These are phyloP conservation scores for Xylariaceae sp. DNA, from an alignment of 2,329 filamentous ascomycete genomes.

Conservation along the genomic window DNA sequence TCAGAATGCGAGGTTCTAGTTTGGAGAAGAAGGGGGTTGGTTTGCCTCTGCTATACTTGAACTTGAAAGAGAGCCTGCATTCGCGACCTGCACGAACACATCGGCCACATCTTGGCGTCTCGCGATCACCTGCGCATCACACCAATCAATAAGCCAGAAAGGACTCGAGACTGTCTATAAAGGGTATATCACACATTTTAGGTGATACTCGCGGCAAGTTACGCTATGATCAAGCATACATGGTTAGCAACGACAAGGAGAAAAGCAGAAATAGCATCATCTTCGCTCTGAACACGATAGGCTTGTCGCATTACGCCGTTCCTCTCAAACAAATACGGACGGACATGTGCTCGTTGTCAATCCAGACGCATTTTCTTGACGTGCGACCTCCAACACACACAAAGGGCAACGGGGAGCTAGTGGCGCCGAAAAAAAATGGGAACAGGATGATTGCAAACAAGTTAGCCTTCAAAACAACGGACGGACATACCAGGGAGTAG, in stretches of 20 bases:
- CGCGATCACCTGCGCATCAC: slow-evolving; percentile 37
- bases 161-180: neutral
- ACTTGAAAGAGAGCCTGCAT: slow-evolving; percentile 33
- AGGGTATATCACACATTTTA: slow-evolving; percentile 38
- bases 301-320: too few species aligned
- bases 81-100: slow-evolving; percentile 32
- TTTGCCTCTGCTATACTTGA: slow-evolving; percentile 32
- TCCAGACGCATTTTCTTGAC: too few species aligned
- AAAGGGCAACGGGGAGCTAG: too few species aligned
- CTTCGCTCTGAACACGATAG: too few species aligned
- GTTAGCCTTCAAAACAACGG: neutral
- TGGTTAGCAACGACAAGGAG: slow-evolving; percentile 13
- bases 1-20: slow-evolving; percentile 2
- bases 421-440: too few species aligned
- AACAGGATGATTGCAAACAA: neutral
- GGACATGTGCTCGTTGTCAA: too few species aligned
- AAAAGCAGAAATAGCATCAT: neutral
- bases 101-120: slow-evolving; percentile 31
- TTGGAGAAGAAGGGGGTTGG: neutral
- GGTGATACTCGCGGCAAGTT: slow-evolving; percentile 44
- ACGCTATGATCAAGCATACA: slow-evolving; percentile 32
- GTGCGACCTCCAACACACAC: too few species aligned
- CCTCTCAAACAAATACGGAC: too few species aligned
- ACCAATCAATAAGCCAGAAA: slow-evolving; percentile 17
- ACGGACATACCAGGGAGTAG: slow-evolving; percentile 32